phyloP scores from a whole-genome alignment of 768 basidiomycete species.

The Mycena vitilis region DNA sequence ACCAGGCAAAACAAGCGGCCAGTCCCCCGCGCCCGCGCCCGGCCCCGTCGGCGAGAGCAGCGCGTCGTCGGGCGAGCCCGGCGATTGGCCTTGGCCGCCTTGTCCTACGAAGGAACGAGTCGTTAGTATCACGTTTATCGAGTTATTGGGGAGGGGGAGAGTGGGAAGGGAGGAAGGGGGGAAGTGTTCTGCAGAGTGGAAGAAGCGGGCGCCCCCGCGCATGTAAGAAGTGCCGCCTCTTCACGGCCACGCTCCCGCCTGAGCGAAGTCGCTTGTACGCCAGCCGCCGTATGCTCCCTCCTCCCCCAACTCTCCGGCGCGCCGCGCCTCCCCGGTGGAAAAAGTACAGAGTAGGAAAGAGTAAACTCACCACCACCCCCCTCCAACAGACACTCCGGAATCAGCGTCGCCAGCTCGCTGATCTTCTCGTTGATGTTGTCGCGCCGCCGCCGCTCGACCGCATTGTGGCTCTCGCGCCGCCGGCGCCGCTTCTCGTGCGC shows the following conservation, averaged over 20 bases:
- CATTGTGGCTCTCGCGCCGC: constrained; percentile 89
- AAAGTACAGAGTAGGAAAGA: neutral
- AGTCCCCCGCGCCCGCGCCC: constrained; percentile 23
- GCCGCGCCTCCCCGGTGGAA: too few species aligned
- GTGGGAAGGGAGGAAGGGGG: too few species aligned
- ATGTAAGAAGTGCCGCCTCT: too few species aligned
- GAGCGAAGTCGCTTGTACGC: too few species aligned
- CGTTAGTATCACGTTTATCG: neutral
- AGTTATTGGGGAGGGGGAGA: constrained; percentile 1
- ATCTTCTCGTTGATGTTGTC: constrained; percentile 99
- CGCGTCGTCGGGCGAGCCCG: constrained; percentile 29
- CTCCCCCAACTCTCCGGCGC: too few species aligned
- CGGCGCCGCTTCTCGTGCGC: constrained; percentile 87
- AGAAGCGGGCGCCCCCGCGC: too few species aligned
- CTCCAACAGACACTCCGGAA: constrained; percentile 89
- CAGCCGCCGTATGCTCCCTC: too few species aligned
- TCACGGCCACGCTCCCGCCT: too few species aligned
- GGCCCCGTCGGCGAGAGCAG: constrained; percentile 23
- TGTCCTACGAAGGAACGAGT: neutral
- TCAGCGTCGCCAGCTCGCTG: constrained; percentile 86
- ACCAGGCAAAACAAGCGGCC: constrained; percentile 34
- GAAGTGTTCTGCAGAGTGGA: too few species aligned
- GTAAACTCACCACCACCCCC: constrained; percentile 47
- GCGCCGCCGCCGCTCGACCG: constrained; percentile 86
- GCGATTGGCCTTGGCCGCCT: constrained; percentile 24